Base-by-base conservation (phyloP, 345 rosid species). In the Acer negundo region DNA sequence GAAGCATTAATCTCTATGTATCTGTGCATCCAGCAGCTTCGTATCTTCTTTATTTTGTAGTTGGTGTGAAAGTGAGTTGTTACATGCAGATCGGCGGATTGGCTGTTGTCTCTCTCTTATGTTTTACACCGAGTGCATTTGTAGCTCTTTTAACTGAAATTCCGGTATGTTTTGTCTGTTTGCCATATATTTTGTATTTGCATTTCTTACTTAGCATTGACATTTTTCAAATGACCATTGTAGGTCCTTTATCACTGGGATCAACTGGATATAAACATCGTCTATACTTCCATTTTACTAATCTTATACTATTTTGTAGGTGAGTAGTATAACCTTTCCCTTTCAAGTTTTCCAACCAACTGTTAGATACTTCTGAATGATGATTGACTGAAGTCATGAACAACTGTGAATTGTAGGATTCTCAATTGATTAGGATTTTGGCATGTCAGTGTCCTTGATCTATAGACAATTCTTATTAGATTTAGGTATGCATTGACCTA, bases 261-360 rank as follows among this genome's bases (percentile, higher is more conserved):
- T 47, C 76, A 58, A 62, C 75, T 73, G 74, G 55, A 75, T 70
- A 67, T 59, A 38, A 70, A 76, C 78, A 83, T 80, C 73, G 80
- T 81, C 69, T 82, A 56, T 69, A 80, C 86, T 65, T 75, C 81
- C 53, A 42, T 84, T 62, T 85, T 86, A 67, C 81, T 86, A 69
- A 81, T 87, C 74, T 44, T 89, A 51, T 89, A 86, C 79, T 86
- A 89, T 80, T 84, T 89, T 74, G 85, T 89, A 77, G 94, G 94
- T 90, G 86, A 69, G 85, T 61, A 19, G 10, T 66, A 47, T 22
- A 66, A 77, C 77, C 68, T 66, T 28, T 77, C 53, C 71, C 40
- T 51, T 24, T 63, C 53, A 71, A 13, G 12, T 75, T 82, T 74
- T 67, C 49, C 46, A 72, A n/a, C 31, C 63, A 24, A 59, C 42